phyloP scores from a whole-genome alignment of 2,329 filamentous ascomycete genomes.

The Nigrospora oryzae region DNA sequence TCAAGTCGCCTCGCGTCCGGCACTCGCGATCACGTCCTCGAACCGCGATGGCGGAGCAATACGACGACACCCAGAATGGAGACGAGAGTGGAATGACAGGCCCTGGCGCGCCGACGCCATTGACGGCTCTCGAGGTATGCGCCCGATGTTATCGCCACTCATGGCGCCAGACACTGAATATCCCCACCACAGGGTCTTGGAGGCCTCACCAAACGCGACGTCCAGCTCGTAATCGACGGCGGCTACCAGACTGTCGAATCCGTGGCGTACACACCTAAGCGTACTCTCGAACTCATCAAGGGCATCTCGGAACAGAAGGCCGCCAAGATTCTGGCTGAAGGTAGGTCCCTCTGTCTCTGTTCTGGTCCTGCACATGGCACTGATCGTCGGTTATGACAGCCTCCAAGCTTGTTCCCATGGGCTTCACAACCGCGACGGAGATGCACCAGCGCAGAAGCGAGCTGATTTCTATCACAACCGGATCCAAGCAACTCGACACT shows the following conservation, averaged over 20 bases:
- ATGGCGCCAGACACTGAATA: background rate
- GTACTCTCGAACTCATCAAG: constrained; percentile 88
- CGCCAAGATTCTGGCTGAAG: constrained; percentile 81
- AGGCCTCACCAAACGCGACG: constrained; percentile 88
- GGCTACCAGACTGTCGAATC: constrained; percentile 94
- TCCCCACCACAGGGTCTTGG: constrained; percentile 62
- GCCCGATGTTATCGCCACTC: constrained; percentile 10
- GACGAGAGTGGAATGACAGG: constrained; percentile 70
- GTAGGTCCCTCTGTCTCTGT: constrained; percentile 36
- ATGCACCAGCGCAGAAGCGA: constrained; percentile 97
- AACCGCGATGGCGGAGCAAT: constrained; percentile 37
- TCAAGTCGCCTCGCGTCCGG: background rate
- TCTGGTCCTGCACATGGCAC: background rate
- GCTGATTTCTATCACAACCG: constrained; percentile 95
- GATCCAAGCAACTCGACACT: constrained; percentile 95
- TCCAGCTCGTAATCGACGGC: constrained; percentile 84
- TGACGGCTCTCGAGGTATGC: constrained; percentile 73
- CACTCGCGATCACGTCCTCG: too few species aligned
- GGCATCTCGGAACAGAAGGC: constrained; percentile 97
- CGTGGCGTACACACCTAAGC: constrained; percentile 81
- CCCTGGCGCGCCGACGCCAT: constrained; percentile 87
- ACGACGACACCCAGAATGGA: constrained; percentile 55
- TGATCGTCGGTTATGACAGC: constrained; percentile 40
- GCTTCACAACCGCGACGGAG: constrained; percentile 96
- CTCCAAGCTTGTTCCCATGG: constrained; percentile 95